A percentile compares a stretch with the other conserved stretches of the same genome.
These are phyloP conservation scores for Ganoderma boninense DNA, from an alignment of 1,284 basidiomycete species.

Conservation along the genomic window DNA sequence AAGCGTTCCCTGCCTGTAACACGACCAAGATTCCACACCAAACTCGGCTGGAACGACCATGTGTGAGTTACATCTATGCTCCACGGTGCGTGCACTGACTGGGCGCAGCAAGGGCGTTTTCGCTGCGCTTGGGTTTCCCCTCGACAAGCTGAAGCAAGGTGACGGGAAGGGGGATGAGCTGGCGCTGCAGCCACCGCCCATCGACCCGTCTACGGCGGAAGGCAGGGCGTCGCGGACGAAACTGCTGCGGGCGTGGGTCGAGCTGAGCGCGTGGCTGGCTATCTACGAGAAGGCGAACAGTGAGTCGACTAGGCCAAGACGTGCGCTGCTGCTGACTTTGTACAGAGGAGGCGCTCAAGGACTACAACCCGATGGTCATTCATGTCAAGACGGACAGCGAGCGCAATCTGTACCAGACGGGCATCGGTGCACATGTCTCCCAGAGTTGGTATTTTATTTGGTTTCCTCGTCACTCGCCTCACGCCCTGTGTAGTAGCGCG, in stretches of 20 bases:
- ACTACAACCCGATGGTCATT: slow-evolving; percentile 30
- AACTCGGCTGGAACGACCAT: slow-evolving; percentile 69
- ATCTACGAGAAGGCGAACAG: slow-evolving; percentile 57
- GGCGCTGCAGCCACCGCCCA: slow-evolving; percentile 62
- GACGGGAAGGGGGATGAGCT: slow-evolving; percentile 38
- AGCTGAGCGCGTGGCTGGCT: slow-evolving; percentile 69
- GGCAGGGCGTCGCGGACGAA: slow-evolving; percentile 63
- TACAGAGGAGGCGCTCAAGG: slow-evolving; percentile 32
- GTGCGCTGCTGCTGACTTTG: slow-evolving; percentile 8
- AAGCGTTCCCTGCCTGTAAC: slow-evolving; percentile 61
- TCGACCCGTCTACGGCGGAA: slow-evolving; percentile 52
- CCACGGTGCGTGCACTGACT: slow-evolving; percentile 9
- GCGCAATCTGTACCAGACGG: slow-evolving; percentile 73
- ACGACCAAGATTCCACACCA: slow-evolving; percentile 63
- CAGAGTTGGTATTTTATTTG: slow-evolving; percentile 61
- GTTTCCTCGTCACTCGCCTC: slow-evolving; percentile 39
- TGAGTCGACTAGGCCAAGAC: slow-evolving; percentile 21
- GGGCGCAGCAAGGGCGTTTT: slow-evolving; percentile 59
- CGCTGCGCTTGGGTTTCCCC: slow-evolving; percentile 63
- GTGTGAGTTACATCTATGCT: slow-evolving; percentile 53
- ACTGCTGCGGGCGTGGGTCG: slow-evolving; percentile 80
- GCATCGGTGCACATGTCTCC: slow-evolving; percentile 76
- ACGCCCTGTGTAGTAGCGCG: slow-evolving; percentile 56
- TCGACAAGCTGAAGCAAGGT: slow-evolving; percentile 34
- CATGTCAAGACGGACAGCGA: slow-evolving; percentile 63